These are phyloP conservation scores for Davidsoniella eucalypti DNA, from an alignment of 2,329 filamentous ascomycete species.

Conservation along the genomic window DNA sequence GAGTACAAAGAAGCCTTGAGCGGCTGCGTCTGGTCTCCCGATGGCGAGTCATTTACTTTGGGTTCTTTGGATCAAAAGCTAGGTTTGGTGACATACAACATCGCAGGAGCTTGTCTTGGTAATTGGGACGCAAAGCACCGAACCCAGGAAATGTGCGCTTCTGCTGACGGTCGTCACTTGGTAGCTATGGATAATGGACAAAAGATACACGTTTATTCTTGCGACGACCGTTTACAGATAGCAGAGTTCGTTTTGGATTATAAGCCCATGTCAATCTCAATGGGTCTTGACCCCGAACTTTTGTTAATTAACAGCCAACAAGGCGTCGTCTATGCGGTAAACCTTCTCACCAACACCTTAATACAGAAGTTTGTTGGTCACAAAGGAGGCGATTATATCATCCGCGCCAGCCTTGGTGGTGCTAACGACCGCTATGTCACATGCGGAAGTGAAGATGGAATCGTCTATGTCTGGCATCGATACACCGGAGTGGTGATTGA, in stretches of 20 bases:
- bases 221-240: conserved; percentile 52
- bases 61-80: conserved; percentile 54
- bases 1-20: conserved; percentile 55
- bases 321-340: conserved; percentile 45
- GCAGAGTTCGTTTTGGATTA: conserved; percentile 31
- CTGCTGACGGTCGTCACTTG: conserved; percentile 61
- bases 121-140: conserved; percentile 57
- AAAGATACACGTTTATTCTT: conserved; percentile 69
- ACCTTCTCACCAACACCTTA: conserved; percentile 55
- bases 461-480: conserved; percentile 82
- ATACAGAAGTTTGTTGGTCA: conserved; percentile 63
- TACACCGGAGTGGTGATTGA: conserved; percentile 62
- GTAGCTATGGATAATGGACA: conserved; percentile 58
- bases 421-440: conserved; percentile 84
- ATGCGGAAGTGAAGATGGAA: conserved; percentile 69
- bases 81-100: conserved; percentile 55
- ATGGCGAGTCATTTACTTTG: conserved; percentile 62
- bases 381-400: conserved; percentile 58
- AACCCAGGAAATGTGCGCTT: conserved; percentile 73
- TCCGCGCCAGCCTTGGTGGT: conserved; percentile 72
- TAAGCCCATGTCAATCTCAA: conserved; percentile 60
- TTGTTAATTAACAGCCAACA: conserved; percentile 71
- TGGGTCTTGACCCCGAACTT: conserved; percentile 65
- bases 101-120: conserved; percentile 42
- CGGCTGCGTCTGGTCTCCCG: conserved; percentile 73